phyloP scores from a whole-genome alignment of 768 basidiomycete species.

The Amanita jacksonii region DNA sequence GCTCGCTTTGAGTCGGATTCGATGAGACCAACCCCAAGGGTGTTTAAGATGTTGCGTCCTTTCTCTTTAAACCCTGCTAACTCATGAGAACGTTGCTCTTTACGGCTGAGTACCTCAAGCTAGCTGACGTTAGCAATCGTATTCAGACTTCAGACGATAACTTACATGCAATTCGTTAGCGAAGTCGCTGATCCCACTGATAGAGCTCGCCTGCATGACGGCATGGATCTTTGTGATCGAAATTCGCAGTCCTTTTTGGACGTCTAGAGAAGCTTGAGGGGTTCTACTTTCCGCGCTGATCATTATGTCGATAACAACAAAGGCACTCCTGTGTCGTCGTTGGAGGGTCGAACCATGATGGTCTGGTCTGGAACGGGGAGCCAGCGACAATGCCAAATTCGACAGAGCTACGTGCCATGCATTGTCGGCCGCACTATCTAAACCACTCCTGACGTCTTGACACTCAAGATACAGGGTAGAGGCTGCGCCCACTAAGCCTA shows the following conservation, averaged over 20 bases:
- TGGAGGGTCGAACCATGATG: constrained; percentile 35
- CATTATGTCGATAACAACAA: constrained; percentile 72
- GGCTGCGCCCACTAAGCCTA: constrained; percentile 67
- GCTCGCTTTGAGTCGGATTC: constrained; percentile 27
- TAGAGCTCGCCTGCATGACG: constrained; percentile 89
- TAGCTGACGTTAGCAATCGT: constrained; percentile 19
- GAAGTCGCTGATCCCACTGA: constrained; percentile 85
- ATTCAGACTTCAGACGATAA: not conserved
- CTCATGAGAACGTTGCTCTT: constrained; percentile 69
- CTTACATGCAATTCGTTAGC: constrained; percentile 74
- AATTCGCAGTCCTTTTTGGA: constrained; percentile 32
- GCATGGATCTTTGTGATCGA: constrained; percentile 75
- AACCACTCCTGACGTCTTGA: constrained; percentile 56
- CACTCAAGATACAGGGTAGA: constrained; percentile 73
- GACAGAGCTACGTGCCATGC: constrained; percentile 64
- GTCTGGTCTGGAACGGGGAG: constrained; percentile 38
- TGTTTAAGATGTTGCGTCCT: constrained; percentile 60
- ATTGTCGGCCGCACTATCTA: constrained; percentile 36
- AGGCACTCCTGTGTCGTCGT: constrained; percentile 64
- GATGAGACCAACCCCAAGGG: constrained; percentile 57
- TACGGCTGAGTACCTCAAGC: constrained; percentile 66
- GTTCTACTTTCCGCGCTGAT: constrained; percentile 21
- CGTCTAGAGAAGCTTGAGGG: constrained; percentile 17
- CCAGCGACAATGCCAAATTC: constrained; percentile 78
- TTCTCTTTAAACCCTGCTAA: constrained; percentile 79